phyloP scores from a whole-genome alignment of 2,329 filamentous ascomycete species.

The Penicillium olsonii region DNA sequence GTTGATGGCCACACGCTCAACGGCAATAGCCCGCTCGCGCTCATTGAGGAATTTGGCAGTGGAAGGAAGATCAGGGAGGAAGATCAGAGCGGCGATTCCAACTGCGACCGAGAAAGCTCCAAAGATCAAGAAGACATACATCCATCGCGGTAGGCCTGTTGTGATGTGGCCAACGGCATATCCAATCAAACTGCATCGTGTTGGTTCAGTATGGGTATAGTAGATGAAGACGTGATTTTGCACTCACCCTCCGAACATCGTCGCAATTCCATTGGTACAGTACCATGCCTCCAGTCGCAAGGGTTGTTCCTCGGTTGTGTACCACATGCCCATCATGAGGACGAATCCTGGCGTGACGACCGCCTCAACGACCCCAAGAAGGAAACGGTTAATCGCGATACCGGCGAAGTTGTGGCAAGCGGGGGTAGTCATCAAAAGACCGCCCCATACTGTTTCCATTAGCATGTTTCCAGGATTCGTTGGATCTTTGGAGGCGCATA shows the following conservation, averaged over 20 bases:
- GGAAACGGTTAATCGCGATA: slow-evolving; percentile 47
- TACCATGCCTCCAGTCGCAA: slow-evolving; percentile 59
- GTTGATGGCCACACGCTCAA: slow-evolving; percentile 55
- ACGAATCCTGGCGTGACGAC: slow-evolving; percentile 54
- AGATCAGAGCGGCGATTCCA: slow-evolving; percentile 38
- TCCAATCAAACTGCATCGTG: slow-evolving; percentile 46
- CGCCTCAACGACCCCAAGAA: slow-evolving; percentile 52
- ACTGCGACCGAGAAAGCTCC: slow-evolving; percentile 41
- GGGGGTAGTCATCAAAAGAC: slow-evolving; percentile 47
- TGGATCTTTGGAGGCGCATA: neutral
- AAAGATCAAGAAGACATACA: slow-evolving; percentile 62
- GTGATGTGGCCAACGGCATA: slow-evolving; percentile 63
- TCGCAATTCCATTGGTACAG: slow-evolving; percentile 61
- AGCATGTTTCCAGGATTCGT: neutral
- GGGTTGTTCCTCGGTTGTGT: slow-evolving; percentile 50
- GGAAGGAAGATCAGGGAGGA: slow-evolving; percentile 48
- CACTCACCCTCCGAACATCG: slow-evolving; percentile 59
- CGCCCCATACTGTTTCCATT: slow-evolving; percentile 41
- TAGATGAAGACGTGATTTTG: neutral
- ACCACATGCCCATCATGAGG: slow-evolving; percentile 56
- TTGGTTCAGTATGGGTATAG: neutral
- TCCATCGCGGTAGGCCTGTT: slow-evolving; percentile 53
- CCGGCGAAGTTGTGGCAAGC: slow-evolving; percentile 48
- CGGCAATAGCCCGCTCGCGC: slow-evolving; percentile 55
- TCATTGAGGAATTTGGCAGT: slow-evolving; percentile 49